phyloP scores from a whole-genome alignment of 306 rosid genomes.

The Bauhinia variegata region DNA sequence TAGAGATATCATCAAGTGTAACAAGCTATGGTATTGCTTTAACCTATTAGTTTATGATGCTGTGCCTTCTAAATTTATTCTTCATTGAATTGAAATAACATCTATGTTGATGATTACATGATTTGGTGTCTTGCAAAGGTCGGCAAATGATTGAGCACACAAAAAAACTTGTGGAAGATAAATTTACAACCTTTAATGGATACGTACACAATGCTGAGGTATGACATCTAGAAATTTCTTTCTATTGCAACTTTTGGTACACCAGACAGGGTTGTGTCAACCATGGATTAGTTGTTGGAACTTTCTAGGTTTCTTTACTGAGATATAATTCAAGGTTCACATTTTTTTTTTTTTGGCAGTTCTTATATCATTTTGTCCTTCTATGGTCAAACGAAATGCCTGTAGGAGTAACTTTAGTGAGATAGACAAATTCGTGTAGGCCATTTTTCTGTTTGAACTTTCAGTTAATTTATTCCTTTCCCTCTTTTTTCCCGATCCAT shows the following conservation, averaged over 20 bases:
- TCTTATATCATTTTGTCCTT: conserved; percentile 5
- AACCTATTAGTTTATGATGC: conserved; percentile 18
- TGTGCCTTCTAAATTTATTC: background rate
- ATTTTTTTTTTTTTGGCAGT: too few species aligned
- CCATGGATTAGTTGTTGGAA: conserved; percentile 7
- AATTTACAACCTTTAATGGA: conserved; percentile 74
- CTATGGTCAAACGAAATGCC: background rate
- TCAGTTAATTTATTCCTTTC: too few species aligned
- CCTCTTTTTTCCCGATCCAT: too few species aligned
- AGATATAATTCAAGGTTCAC: conserved; percentile 12
- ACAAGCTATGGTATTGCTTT: conserved; percentile 90
- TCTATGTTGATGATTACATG: conserved; percentile 26
- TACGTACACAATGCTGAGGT: conserved; percentile 92
- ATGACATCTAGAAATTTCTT: conserved; percentile 26
- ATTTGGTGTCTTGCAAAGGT: conserved; percentile 59
- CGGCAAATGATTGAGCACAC: conserved; percentile 97
- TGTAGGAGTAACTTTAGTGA: too few species aligned
- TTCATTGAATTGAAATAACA: conserved; percentile 28
- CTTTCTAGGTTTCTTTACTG: conserved; percentile 17
- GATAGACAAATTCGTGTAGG: too few species aligned
- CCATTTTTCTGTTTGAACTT: too few species aligned
- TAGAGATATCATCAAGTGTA: conserved; percentile 98
- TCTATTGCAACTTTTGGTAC: conserved; percentile 24
- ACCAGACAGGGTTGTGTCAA: conserved; percentile 11
- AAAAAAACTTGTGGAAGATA: conserved; percentile 81